Evolutionary conservation across 306 rosid genomes (phyloP).

Genomic region (Dalbergia cochinchinensis): DNA sequence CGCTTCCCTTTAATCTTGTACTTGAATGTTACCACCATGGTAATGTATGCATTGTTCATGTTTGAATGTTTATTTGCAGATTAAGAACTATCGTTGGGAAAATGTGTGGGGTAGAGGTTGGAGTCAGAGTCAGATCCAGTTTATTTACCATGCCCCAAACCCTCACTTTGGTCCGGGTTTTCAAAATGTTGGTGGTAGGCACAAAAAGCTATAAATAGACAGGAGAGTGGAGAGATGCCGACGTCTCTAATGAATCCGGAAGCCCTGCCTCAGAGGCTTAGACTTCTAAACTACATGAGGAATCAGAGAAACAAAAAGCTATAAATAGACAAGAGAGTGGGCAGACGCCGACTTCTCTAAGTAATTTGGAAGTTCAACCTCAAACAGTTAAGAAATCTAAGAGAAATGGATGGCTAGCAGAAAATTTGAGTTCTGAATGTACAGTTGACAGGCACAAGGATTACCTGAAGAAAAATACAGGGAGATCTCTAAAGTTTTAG

Average conservation of each 20-base stretch:
- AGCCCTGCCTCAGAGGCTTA: no score
- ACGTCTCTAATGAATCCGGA: no score
- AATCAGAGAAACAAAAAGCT: neutral
- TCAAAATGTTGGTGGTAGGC: neutral
- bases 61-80: slow-evolving; percentile 39
- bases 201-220: no score
- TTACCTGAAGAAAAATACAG: slow-evolving; percentile 9
- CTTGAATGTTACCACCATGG: slow-evolving; percentile 21
- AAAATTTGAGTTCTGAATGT: neutral
- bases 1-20: neutral
- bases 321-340: slow-evolving; percentile 16
- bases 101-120: neutral
- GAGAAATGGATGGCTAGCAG: neutral
- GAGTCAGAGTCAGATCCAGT: slow-evolving; percentile 14
- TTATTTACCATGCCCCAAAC: slow-evolving; percentile 16
- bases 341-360: slow-evolving; percentile 4
- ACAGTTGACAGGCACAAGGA: slow-evolving; percentile 6
- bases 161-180: slow-evolving; percentile 17
- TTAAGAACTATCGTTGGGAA: slow-evolving; percentile 15
- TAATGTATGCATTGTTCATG: slow-evolving; percentile 8
- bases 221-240: no score
- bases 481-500: slow-evolving; percentile 9
- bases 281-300: neutral
- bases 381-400: neutral
- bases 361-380: neutral